Evolutionary conservation across 768 basidiomycete genomes (phyloP), one percentile per base, ranked within the genome.

Genomic region (Tulasnella sp.): DNA sequence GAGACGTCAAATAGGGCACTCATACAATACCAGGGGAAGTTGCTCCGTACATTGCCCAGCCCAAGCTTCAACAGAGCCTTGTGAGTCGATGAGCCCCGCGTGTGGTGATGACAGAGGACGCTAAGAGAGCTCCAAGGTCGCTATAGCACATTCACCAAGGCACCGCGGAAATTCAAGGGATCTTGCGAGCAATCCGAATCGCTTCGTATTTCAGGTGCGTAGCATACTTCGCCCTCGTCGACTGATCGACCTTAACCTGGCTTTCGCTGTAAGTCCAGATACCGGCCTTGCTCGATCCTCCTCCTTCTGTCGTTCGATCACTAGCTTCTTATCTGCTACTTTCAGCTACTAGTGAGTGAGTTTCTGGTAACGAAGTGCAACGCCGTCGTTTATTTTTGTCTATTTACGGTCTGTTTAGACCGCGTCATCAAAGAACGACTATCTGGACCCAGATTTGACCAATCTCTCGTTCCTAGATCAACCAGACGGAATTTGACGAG

Each of bases 341-440:
- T 26, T 52, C 47, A 3, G 22, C 47, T 26, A 52, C n/a, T 26
- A 52, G n/a, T 52, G 47, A 52, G 47, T 52, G 47, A 52, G 29
- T 52, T 26, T n/a, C 47, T 22, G 47, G 11, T 52, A 52, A 26
- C 29, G 47, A n/a, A 52, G 47, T 52, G 47, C 47, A 52, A 26
- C 47, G 47, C 47, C 64, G 35, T 32, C 64, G 35, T 36, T 65
- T 65, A 65, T 65, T 65, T 65, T 65, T 32, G 39, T 65, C 39
- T 65, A 65, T 65, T 65, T 65, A 65, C 64, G n/a, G 22, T 41
- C 64, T 65, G 39, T 65, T 65, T 65, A 41, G 36, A 65, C 64
- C 64, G 64, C 64, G 64, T 41, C 35, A n/a, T 36, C 36, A 16
- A 32, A 41, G 14, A 65, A 32, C 32, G 47, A 52, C 47, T n/a